Evolutionary conservation across 2,329 filamentous ascomycete genomes (phyloP).

Genomic region (Aspergillus flavus): DNA sequence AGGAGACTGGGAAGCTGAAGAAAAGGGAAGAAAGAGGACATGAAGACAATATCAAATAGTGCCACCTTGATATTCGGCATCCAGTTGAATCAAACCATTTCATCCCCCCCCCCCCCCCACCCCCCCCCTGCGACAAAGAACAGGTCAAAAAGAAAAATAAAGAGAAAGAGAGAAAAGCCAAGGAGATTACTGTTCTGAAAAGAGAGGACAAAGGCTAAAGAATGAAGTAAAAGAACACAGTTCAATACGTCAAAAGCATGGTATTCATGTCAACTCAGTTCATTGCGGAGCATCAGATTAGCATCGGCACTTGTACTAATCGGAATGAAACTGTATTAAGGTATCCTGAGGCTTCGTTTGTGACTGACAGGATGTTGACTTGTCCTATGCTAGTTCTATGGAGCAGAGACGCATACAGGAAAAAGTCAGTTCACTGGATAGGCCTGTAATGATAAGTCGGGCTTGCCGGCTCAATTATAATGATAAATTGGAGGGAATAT

Average conservation of each 20-base stretch:
- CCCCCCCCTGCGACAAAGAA: no score
- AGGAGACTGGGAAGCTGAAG: neutral
- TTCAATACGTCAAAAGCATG: neutral
- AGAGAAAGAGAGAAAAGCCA: neutral
- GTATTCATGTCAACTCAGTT: neutral
- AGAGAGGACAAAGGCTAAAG: neutral
- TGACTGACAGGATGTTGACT: neutral
- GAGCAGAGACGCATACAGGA: neutral
- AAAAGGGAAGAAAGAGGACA: conserved; percentile 1
- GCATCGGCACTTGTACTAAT: neutral
- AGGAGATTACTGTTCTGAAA: neutral
- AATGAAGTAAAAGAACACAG: neutral
- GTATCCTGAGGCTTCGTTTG: neutral
- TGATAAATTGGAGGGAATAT: neutral
- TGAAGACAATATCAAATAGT: neutral
- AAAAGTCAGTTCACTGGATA: neutral
- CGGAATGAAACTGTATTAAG: neutral
- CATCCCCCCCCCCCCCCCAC: no score
- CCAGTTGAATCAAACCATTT: neutral
- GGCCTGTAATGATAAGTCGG: neutral
- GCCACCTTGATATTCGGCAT: neutral
- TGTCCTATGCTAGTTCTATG: neutral
- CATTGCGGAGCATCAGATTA: neutral
- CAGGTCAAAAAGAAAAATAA: neutral
- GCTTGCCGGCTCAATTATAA: neutral